A percentile compares a stretch with the other conserved stretches of the same genome.
These are phyloP conservation scores for Peronosclerospora sorghi DNA, from an alignment of 352 stramenopile species.

Conservation along the genomic window DNA sequence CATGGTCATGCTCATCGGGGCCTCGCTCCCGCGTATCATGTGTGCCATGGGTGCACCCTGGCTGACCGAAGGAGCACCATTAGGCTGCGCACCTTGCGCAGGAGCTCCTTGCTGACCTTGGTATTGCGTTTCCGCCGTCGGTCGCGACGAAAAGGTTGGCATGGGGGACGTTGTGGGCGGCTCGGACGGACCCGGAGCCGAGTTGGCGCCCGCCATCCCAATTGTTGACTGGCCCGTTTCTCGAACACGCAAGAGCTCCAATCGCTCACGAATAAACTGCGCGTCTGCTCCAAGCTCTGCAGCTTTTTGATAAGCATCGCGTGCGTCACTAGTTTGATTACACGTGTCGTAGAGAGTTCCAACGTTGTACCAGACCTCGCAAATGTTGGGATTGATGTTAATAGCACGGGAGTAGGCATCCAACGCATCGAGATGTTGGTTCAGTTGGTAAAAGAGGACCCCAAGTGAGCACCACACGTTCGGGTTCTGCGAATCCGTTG, in stretches of 20 bases:
- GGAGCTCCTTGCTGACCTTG: constrained; percentile 27
- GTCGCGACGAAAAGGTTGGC: constrained; percentile 68
- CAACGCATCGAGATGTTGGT: constrained; percentile 80
- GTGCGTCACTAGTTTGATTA: constrained; percentile 83
- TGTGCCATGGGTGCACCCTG: constrained; percentile 40
- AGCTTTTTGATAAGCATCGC: constrained; percentile 83
- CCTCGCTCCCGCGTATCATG: constrained; percentile 34
- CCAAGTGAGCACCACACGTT: constrained; percentile 87
- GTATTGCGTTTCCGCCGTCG: constrained; percentile 51
- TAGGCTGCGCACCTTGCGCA: constrained; percentile 18
- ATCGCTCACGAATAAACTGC: constrained; percentile 74
- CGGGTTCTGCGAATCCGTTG: constrained; percentile 82
- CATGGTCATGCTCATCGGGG: constrained; percentile 45
- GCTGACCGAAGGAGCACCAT: constrained; percentile 18
- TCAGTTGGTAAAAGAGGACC: constrained; percentile 86
- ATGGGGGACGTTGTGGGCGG: constrained; percentile 79
- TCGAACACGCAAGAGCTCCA: constrained; percentile 63
- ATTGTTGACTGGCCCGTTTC: constrained; percentile 77
- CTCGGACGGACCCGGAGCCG: constrained; percentile 63
- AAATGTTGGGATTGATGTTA: constrained; percentile 89
- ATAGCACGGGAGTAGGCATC: constrained; percentile 84
- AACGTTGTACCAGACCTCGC: constrained; percentile 87
- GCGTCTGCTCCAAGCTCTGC: constrained; percentile 73
- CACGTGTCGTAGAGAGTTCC: constrained; percentile 86
- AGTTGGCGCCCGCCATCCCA: constrained; percentile 74